Evolutionary conservation across 345 rosid genomes (phyloP).

Genomic region (Brassica rapa): DNA sequence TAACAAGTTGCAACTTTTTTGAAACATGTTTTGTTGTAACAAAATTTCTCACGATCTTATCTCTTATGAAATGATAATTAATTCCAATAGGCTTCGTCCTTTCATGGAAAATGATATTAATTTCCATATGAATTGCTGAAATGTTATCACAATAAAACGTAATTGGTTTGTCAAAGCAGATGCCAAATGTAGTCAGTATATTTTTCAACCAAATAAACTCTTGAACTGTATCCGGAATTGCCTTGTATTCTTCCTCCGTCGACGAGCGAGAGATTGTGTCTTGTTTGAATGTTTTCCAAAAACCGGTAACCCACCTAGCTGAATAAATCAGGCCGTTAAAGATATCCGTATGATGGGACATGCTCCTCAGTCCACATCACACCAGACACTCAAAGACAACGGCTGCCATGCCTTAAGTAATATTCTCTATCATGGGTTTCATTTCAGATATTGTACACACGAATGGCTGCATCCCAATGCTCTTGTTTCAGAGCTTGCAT

Average conservation of each 20-base stretch:
- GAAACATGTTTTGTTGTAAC: neutral
- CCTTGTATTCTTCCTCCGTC: neutral
- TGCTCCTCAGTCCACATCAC: neutral
- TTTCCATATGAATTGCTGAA: neutral
- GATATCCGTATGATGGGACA: neutral
- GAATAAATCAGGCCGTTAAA: neutral
- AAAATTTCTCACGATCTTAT: neutral
- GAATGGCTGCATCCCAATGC: neutral
- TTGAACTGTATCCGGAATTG: neutral
- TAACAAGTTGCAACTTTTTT: neutral
- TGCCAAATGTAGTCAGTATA: neutral
- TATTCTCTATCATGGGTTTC: neutral
- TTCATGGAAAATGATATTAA: neutral
- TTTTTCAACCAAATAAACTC: neutral
- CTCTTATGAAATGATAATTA: neutral
- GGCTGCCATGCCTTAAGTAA: neutral
- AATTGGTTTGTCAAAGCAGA: neutral
- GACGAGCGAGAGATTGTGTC: neutral
- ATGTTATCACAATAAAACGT: neutral
- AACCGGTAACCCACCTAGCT: neutral
- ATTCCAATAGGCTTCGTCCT: neutral
- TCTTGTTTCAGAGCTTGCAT: neutral
- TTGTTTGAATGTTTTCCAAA: neutral
- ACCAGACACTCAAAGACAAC: neutral
- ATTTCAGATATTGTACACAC: neutral